Evolutionary conservation across 129 eudicot species (phyloP).

Genomic region (Chrysanthemum seticuspe): DNA sequence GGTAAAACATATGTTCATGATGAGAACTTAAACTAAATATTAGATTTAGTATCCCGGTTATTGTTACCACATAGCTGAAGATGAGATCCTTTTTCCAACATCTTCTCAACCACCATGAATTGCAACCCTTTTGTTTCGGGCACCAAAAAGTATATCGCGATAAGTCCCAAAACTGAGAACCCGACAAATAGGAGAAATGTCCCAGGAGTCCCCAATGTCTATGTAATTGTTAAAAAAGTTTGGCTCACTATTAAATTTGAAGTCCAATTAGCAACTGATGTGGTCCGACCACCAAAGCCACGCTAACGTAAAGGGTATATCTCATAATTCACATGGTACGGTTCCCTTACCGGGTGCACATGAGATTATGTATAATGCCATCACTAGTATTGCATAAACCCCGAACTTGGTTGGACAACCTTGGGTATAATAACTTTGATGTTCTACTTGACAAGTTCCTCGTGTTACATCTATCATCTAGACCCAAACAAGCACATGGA

Average conservation of each 20-base stretch:
- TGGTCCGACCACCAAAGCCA: slow-evolving; percentile 60
- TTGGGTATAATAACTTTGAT: slow-evolving; percentile 35
- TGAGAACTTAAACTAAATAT: not conserved
- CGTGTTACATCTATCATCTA: slow-evolving; percentile 1
- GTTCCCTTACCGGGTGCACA: slow-evolving; percentile 82
- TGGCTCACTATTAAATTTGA: slow-evolving; percentile 63
- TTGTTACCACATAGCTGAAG: slow-evolving; percentile 18
- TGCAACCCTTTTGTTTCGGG: slow-evolving; percentile 70
- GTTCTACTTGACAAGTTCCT: slow-evolving; percentile 42
- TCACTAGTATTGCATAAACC: slow-evolving; percentile 41
- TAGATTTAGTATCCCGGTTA: not conserved
- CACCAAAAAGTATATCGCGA: slow-evolving; percentile 49
- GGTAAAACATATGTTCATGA: not conserved
- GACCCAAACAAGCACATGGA: slow-evolving; percentile 56
- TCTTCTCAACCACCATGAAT: slow-evolving; percentile 54
- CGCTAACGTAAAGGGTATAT: slow-evolving; percentile 50
- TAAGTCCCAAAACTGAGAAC: slow-evolving; percentile 39
- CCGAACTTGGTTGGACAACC: slow-evolving; percentile 67
- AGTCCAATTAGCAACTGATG: slow-evolving; percentile 60
- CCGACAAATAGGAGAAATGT: slow-evolving; percentile 63
- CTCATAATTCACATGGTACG: slow-evolving; percentile 69
- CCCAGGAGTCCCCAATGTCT: slow-evolving; percentile 43
- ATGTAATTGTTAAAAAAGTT: slow-evolving; percentile 52
- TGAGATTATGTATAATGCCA: slow-evolving; percentile 50
- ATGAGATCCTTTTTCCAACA: slow-evolving; percentile 42